These are phyloP conservation scores for Bryopsis sp. DNA, from an alignment of 139 green algal species.

Conservation along the genomic window DNA sequence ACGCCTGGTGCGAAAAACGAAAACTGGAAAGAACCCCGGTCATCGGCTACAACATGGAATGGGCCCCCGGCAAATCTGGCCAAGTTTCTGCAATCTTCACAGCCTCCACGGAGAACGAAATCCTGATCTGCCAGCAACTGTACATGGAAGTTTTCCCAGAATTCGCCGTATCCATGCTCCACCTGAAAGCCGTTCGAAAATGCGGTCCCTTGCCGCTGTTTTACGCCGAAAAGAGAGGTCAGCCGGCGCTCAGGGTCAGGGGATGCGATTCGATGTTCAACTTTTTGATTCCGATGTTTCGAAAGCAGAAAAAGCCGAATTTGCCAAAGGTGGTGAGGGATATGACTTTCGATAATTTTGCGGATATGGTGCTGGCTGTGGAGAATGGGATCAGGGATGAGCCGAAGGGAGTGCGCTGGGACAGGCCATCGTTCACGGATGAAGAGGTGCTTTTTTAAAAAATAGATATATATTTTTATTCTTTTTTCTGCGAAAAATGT, in stretches of 20 bases:
- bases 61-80: neutral
- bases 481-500: too few relatives aligned
- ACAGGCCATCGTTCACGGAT: neutral
- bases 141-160: neutral
- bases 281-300: neutral
- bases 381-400: too few relatives aligned
- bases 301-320: constrained; percentile 1
- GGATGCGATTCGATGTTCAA: neutral
- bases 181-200: neutral
- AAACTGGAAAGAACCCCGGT: too few relatives aligned
- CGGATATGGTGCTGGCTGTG: neutral
- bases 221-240: neutral
- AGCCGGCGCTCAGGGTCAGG: neutral
- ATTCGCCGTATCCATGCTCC: neutral
- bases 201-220: neutral
- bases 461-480: too few relatives aligned
- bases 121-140: constrained; percentile 15
- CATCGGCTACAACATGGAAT: constrained; percentile 8
- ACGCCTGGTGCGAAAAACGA: too few relatives aligned
- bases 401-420: neutral
- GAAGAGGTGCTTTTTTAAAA: neutral
- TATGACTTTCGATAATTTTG: constrained; percentile 1
- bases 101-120: neutral
- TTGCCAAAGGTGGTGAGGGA: constrained; percentile 10
- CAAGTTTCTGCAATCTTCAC: neutral